Base-by-base conservation (phyloP, 345 rosid species). In the Brassica rapa region DNA sequence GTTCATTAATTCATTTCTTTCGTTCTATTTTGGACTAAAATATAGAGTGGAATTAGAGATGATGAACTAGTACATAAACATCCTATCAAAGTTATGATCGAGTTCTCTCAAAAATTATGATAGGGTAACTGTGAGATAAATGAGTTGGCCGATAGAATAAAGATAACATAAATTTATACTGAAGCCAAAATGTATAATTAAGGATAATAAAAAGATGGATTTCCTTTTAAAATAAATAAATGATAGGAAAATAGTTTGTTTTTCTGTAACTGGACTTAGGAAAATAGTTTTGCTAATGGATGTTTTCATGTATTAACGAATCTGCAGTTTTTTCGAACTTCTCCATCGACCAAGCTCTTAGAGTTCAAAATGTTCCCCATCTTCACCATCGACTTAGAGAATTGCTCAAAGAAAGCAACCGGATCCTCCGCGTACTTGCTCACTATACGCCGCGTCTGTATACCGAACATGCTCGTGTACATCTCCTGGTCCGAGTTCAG, bases 401-500 rank as follows among this genome's bases (percentile, higher is more conserved):
- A 94, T 57, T 91, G 95, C 76, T 89, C 81, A 79, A 94, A 92
- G 85, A 94, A 94, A 60, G 89, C 93, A 21, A 76, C 11, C 0
- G 88, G 19, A 41, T 94, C 85, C 24, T 82, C 85, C 7, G 97
- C 97, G 39, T 88, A 92, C 65, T 84, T 85, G 27, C 70, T 62
- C 72, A 94, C 98, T 3, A 92, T 85, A 32, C 77, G 68, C 71
- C 74, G 86, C 0, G 98, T 94, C 73, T 88, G 81, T 12, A 90
- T 19, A 1, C 85, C 96, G 10, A 90, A 71, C 10, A 85, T 1
- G 80, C 97, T 91, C 3, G 83, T 62, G 80, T 90, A 90, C 77
- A 94, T 70, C 79, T 88, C 95, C 75, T 94, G 98, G 84, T 94
- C 98, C 3, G 98, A 92, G 21, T 80, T 91, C 16, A 94, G 62